A percentile compares a stretch with the other conserved stretches of the same genome.
These are phyloP conservation scores for Mortierella sp. DNA, from an alignment of 371 early-diverging fungal genomes.

Conservation along the genomic window DNA sequence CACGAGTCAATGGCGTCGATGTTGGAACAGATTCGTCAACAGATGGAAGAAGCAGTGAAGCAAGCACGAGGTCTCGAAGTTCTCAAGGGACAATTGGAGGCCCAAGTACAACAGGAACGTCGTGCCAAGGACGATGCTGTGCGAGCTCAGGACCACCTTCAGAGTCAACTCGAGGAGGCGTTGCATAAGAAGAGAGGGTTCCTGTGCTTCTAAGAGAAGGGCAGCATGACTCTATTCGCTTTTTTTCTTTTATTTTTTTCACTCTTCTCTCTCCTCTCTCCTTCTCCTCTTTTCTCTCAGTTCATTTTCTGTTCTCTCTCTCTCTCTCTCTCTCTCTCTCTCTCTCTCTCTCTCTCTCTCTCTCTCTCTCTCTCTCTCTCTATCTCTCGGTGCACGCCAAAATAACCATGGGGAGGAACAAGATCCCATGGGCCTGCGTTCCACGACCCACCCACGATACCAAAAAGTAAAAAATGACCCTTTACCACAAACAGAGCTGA, in stretches of 20 bases:
- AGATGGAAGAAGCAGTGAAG: slow-evolving; percentile 36
- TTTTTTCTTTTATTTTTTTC: not conserved
- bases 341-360: no score
- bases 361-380: not conserved
- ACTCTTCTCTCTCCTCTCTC: not conserved
- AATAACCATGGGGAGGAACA: no score
- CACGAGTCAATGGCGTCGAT: slow-evolving; percentile 31
- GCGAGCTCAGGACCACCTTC: slow-evolving; percentile 30
- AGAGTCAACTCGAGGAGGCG: slow-evolving; percentile 38
- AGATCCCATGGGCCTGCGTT: no score
- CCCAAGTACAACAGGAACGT: slow-evolving; percentile 43
- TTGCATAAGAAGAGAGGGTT: slow-evolving; percentile 53
- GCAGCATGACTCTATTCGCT: no score
- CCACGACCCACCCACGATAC: no score
- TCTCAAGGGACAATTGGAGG: slow-evolving; percentile 38
- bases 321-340: not conserved
- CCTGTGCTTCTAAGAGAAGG: slow-evolving; percentile 50
- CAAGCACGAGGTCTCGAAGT: slow-evolving; percentile 34
- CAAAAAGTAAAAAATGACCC: no score
- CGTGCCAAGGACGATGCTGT: slow-evolving; percentile 46
- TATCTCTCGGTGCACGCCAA: no score
- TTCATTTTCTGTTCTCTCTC: not conserved
- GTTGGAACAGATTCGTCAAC: slow-evolving; percentile 39
- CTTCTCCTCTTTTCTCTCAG: not conserved
- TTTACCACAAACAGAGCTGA: no score